These are phyloP conservation scores for Leccinum broughii DNA, from an alignment of 768 basidiomycete species.

Conservation along the genomic window DNA sequence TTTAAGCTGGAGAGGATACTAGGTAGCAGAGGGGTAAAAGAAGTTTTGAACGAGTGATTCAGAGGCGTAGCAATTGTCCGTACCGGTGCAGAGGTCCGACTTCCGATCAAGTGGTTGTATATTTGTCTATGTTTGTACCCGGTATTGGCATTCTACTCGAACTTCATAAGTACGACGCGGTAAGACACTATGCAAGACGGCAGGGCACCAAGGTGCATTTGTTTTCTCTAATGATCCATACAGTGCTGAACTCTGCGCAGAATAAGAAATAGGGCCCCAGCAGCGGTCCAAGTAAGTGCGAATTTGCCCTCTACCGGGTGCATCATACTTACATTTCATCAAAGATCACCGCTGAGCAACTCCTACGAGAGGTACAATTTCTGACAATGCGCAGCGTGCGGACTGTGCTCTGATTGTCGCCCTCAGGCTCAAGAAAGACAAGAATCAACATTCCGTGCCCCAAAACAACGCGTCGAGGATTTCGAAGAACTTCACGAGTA, in stretches of 20 bases:
- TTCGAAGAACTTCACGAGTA: slow-evolving; percentile 91
- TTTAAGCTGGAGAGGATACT: slow-evolving; percentile 81
- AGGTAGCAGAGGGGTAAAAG: slow-evolving; percentile 26
- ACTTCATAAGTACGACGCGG: slow-evolving; percentile 1
- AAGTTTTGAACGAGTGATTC: slow-evolving; percentile 13
- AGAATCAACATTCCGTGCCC: slow-evolving; percentile 88
- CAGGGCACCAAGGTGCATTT: slow-evolving; percentile 66
- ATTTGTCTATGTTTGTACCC: slow-evolving; percentile 22
- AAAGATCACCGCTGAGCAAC: slow-evolving; percentile 97
- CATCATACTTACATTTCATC: slow-evolving; percentile 17
- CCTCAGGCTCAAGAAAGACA: slow-evolving; percentile 93
- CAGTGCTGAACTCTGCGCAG: slow-evolving; percentile 37
- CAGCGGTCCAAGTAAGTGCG: slow-evolving; percentile 77
- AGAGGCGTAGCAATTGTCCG: neutral
- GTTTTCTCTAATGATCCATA: slow-evolving; percentile 5
- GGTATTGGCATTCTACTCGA: neutral
- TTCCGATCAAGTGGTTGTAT: neutral
- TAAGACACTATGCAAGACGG: slow-evolving; percentile 68
- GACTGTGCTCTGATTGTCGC: slow-evolving; percentile 2
- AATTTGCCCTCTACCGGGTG: neutral
- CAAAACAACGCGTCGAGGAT: slow-evolving; percentile 94
- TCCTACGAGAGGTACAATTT: slow-evolving; percentile 79
- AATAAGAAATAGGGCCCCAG: slow-evolving; percentile 95
- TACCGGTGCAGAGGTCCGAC: neutral
- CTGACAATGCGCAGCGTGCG: neutral